Evolutionary conservation across 202 grass and related monocot genomes (phyloP).

Genomic region (Miscanthus sacchariflorus): DNA sequence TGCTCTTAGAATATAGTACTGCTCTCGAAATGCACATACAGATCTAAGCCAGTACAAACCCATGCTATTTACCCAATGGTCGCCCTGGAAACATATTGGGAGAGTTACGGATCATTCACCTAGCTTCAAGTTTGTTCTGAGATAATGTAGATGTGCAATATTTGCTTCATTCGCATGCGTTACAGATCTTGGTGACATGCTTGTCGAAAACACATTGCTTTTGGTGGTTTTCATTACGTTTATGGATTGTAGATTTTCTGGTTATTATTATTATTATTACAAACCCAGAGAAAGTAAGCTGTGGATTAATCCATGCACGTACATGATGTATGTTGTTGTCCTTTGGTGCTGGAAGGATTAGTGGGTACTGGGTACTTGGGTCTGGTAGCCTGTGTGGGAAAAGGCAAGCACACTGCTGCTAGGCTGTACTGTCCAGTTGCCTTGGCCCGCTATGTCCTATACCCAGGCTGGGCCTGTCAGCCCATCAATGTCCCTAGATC

Average conservation of each 20-base stretch:
- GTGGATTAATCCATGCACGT: not conserved
- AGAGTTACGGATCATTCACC: not conserved
- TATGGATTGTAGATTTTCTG: not conserved
- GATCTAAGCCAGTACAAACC: conserved; percentile 14
- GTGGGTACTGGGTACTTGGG: not conserved
- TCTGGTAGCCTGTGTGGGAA: not conserved
- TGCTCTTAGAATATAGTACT: not conserved
- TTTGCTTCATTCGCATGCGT: not conserved
- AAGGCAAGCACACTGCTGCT: not conserved
- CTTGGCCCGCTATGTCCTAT: not conserved
- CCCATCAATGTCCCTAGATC: not conserved
- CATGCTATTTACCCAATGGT: conserved; percentile 12
- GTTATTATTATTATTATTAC: not conserved
- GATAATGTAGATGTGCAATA: conserved; percentile 6
- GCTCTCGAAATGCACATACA: conserved; percentile 5
- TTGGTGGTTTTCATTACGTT: not conserved
- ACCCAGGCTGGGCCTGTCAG: conserved; percentile 18
- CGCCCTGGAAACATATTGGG: not conserved
- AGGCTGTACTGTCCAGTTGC: not conserved
- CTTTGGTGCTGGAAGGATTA: not conserved
- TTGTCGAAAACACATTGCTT: not conserved
- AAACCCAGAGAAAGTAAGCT: not conserved
- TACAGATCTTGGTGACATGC: not conserved
- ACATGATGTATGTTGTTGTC: not conserved
- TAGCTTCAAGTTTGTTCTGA: conserved; percentile 14